phyloP scores from a whole-genome alignment of 1,284 basidiomycete genomes.

The Trichosporon ovoides region DNA sequence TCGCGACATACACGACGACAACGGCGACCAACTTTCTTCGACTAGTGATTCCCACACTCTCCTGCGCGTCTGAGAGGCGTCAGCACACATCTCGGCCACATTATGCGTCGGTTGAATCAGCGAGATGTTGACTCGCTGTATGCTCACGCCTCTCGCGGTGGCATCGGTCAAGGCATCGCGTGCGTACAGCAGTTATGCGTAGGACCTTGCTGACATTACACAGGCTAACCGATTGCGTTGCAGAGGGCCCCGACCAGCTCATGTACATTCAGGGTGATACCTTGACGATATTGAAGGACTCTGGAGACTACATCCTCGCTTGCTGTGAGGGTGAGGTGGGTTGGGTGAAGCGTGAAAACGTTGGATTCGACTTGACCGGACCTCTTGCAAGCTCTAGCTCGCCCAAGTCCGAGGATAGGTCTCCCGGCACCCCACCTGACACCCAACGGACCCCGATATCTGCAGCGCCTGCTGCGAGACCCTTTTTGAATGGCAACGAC shows the following conservation, averaged over 20 bases:
- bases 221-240: conserved; percentile 61
- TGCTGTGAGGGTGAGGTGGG: conserved; percentile 90
- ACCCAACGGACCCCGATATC: background rate
- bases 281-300: conserved; percentile 71
- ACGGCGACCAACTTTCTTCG: no score
- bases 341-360: conserved; percentile 57
- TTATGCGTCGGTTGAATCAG: conserved; percentile 32
- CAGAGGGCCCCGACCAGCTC: conserved; percentile 68
- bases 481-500: background rate
- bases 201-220: no score
- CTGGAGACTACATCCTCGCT: conserved; percentile 57
- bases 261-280: conserved; percentile 86
- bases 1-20: no score
- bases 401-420: background rate
- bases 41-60: background rate
- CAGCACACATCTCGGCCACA: no score
- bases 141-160: conserved; percentile 35
- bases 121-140: conserved; percentile 39
- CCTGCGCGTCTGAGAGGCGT: background rate
- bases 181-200: conserved; percentile 26
- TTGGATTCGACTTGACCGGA: background rate
- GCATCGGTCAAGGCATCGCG: conserved; percentile 39
- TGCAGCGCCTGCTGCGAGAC: background rate
- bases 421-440: background rate
- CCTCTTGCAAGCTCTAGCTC: conserved; percentile 23